phyloP scores from a whole-genome alignment of 2,329 filamentous ascomycete genomes.

The Chaetomium sp. region DNA sequence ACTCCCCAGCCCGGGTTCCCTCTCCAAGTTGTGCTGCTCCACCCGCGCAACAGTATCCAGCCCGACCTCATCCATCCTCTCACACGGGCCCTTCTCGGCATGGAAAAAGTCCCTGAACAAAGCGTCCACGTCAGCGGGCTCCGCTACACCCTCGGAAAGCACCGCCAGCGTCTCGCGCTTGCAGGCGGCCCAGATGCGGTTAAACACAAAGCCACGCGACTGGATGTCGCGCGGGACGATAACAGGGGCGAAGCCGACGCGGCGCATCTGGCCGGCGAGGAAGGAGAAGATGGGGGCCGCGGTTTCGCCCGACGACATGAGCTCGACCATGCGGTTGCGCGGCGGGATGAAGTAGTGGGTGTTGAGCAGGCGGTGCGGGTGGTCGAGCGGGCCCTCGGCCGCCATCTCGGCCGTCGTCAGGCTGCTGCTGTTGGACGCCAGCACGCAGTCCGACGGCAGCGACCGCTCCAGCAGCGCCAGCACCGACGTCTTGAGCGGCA shows the following conservation, averaged over 20 bases:
- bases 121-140: constrained; percentile 39
- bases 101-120: constrained; percentile 40
- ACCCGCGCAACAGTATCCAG: constrained; percentile 40
- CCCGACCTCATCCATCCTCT: constrained; percentile 42
- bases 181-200: constrained; percentile 42
- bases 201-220: constrained; percentile 41
- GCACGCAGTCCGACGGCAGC: constrained; percentile 37
- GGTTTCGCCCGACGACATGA: constrained; percentile 42
- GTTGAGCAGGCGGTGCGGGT: constrained; percentile 39
- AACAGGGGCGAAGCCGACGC: constrained; percentile 38
- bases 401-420: constrained; percentile 38
- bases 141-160: constrained; percentile 39
- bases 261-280: constrained; percentile 36
- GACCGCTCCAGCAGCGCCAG: constrained; percentile 38
- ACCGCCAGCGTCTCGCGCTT: constrained; percentile 42
- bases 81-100: constrained; percentile 38
- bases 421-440: constrained; percentile 40
- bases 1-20: constrained; percentile 25
- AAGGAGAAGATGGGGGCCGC: constrained; percentile 38
- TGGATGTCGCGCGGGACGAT: constrained; percentile 36
- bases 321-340: constrained; percentile 39
- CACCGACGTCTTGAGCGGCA: constrained; percentile 38
- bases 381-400: constrained; percentile 24
- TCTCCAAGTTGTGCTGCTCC: constrained; percentile 35
- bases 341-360: constrained; percentile 43